Evolutionary conservation across 352 stramenopile genomes (phyloP).

Genomic region (Aphanomyces stellatus): DNA sequence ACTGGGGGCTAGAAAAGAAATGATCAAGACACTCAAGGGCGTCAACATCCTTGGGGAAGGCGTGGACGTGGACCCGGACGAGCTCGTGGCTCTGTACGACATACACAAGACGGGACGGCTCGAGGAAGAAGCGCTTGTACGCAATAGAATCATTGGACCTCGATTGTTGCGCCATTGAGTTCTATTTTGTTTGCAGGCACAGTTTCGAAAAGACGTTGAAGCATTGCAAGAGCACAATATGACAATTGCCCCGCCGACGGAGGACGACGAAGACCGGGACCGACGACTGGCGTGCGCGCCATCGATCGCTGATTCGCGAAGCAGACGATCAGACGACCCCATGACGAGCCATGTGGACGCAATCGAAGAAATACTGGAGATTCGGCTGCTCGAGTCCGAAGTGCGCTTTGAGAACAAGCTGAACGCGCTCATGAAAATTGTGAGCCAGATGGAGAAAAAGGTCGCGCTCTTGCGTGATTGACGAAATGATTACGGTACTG

Average conservation of each 20-base stretch:
- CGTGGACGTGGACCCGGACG: slow-evolving; percentile 65
- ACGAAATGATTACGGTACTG: too few species aligned
- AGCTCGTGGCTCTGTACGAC: slow-evolving; percentile 74
- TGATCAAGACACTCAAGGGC: slow-evolving; percentile 54
- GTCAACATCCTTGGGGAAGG: slow-evolving; percentile 67
- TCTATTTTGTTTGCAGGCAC: too few species aligned
- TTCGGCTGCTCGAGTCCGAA: slow-evolving; percentile 49
- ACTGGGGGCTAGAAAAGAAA: slow-evolving; percentile 32
- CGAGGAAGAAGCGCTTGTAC: slow-evolving; percentile 57
- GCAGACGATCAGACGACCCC: slow-evolving; percentile 31
- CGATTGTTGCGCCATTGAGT: too few species aligned
- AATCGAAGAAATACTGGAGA: slow-evolving; percentile 53
- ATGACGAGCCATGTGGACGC: slow-evolving; percentile 40
- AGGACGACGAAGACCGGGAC: background rate
- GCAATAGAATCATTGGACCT: background rate
- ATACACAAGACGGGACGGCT: slow-evolving; percentile 68
- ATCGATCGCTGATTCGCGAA: slow-evolving; percentile 3
- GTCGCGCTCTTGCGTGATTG: background rate
- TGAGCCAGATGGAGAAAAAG: slow-evolving; percentile 42
- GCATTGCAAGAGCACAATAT: slow-evolving; percentile 62
- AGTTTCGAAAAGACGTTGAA: slow-evolving; percentile 61
- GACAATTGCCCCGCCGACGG: slow-evolving; percentile 19
- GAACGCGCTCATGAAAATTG: slow-evolving; percentile 55
- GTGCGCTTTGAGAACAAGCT: slow-evolving; percentile 58
- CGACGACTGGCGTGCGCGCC: background rate